Evolutionary conservation across 208 protist genomes (phyloP), one percentile per base, ranked within the genome.

Genomic region (Leishmania turanica): DNA sequence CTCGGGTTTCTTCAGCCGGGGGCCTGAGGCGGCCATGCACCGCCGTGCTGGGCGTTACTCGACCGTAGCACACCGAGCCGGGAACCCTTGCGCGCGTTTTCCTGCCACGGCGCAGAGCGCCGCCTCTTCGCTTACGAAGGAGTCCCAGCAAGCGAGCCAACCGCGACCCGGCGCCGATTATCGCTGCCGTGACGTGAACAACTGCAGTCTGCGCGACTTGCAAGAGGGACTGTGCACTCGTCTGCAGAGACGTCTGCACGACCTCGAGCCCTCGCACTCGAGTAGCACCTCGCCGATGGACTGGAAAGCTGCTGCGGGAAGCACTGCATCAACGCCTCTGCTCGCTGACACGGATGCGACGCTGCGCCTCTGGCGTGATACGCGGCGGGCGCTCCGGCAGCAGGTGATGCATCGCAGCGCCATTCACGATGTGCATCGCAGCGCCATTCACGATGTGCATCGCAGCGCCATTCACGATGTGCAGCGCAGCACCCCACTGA

Each of bases 151-250:
- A 47, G 17, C 34, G 66, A 53, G 24, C 45, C 21, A 40, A 47
- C 70, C n/a, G 24, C 40, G 17, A 13, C 47, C 24, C 47, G n/a
- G 45, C 13, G 49, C 71, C 40, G 49, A 56, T 13, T 24, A 24
- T 42, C 51, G 71, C 49, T 79, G 58, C 62, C 65, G 77, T 58
- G 49, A 51, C 31, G 13, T 40, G 40, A 51, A 60, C 19, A 58
- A 37, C 3, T 56, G 27, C n/a, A 77, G 53, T 54, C 81, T 84
- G 37, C 81, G 81, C 17, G 81, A 84, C 31, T 31, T 84, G 5
- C 75, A 84, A 56, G 34, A 79, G 3, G 54, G 4, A 0, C 69
- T 84, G 4, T 45, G 58, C 53, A 11, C 60, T 40, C 58, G 58
- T 4, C 66, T 84, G 1, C 68, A 80, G 49, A 37, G 40, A 27